Evolutionary conservation across 2,329 filamentous ascomycete genomes (phyloP), one percentile per base, ranked within the genome.

Genomic region (Periconia sp.): DNA sequence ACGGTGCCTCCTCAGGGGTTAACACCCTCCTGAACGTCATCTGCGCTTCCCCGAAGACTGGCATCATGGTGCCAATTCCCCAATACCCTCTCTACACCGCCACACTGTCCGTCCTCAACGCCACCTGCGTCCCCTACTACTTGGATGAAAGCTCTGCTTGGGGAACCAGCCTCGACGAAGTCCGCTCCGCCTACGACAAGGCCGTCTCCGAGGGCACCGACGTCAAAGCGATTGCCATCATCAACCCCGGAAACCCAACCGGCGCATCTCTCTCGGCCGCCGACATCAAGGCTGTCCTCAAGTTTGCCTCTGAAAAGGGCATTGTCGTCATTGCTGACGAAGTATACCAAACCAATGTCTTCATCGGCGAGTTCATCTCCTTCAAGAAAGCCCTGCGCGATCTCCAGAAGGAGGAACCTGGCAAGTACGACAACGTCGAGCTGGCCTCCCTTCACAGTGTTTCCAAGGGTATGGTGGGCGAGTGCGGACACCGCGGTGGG

Each of bases 301-400:
- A 94, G 60, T 89, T 97, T 59, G 93, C 94, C 40, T 87, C 86
- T 27, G 82, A 92, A 74, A 86, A 97, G 81, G 85, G 88, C 64
- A 83, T 99, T 23, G 92, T 97, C 52, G 81, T 97, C 61, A 85
- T 99, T 68, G 94, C 94, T 49, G 94, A 99, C 70, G 94, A 99
- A 77, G 94, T 99, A 37, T 99, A 99, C 84, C 94, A 99, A 79
- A 97, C 94, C 71, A 99, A 99, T 76, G 90, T 99, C 65, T 99
- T 99, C 78, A 80, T 89, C 57, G 94, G 94, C 74, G 83, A 93
- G 73, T 99, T 99, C 81, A 86, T 90, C 78, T 95, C 90, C 69
- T 97, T 99, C 87, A 97, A 97, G 81, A 86, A 89, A 66, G 86
- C 88, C 41, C 84, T 99, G 47, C 85, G 92, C 59, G 82, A 88